These are phyloP conservation scores for Porpolomopsis calyptriformis DNA, from an alignment of 768 basidiomycete genomes.

Conservation along the genomic window DNA sequence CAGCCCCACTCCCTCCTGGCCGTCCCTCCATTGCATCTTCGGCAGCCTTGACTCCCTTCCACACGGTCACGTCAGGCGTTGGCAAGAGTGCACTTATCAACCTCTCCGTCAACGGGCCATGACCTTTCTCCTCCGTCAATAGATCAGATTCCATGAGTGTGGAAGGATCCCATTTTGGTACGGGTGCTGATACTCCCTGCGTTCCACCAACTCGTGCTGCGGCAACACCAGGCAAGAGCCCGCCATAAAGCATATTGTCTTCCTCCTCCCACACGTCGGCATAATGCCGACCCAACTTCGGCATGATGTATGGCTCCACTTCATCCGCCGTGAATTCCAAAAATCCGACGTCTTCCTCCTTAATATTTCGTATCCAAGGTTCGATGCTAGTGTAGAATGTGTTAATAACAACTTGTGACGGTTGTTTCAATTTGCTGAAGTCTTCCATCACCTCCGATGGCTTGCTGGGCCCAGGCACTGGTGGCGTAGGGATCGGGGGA, in stretches of 20 bases:
- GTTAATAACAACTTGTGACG: conserved; percentile 53
- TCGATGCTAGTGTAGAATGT: conserved; percentile 88
- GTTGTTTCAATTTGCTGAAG: conserved; percentile 75
- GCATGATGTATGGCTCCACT: conserved; percentile 76
- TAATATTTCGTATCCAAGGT: conserved; percentile 78
- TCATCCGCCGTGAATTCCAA: conserved; percentile 88
- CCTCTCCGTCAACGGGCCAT: conserved; percentile 82
- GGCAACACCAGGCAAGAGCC: conserved; percentile 11
- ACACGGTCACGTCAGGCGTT: conserved; percentile 49
- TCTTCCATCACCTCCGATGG: conserved; percentile 80
- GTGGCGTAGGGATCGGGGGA: conserved; percentile 51
- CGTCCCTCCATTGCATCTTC: conserved; percentile 80
- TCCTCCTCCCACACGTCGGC: conserved; percentile 89
- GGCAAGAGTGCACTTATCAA: conserved; percentile 66
- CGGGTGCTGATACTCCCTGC: conserved; percentile 36
- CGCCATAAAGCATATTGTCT: conserved; percentile 48
- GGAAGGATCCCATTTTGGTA: conserved; percentile 76
- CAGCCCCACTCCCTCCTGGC: conserved; percentile 70
- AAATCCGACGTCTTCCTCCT: conserved; percentile 94
- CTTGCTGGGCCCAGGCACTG: conserved; percentile 72
- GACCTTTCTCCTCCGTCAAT: conserved; percentile 63
- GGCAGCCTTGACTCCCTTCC: conserved; percentile 74
- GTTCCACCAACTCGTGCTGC: conserved; percentile 22
- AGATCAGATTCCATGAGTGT: conserved; percentile 66
- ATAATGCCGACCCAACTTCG: conserved; percentile 81